A percentile compares a stretch with the other conserved stretches of the same genome.
These are phyloP conservation scores for Penicillium sp. DNA, from an alignment of 2,329 filamentous ascomycete species.

Conservation along the genomic window DNA sequence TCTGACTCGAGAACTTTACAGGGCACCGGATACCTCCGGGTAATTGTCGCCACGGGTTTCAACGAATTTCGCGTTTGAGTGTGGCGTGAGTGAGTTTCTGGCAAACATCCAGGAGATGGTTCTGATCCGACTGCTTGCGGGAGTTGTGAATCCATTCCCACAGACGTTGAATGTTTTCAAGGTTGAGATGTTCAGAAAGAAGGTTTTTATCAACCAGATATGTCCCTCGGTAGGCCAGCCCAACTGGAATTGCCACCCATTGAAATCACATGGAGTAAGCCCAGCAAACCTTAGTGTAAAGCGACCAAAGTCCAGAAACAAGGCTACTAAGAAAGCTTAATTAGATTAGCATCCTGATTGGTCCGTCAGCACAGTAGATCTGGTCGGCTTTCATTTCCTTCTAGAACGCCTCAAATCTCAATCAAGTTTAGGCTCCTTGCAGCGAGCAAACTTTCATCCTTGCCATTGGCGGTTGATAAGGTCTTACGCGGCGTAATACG, in stretches of 20 bases:
- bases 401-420: background rate
- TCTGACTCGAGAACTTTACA: background rate
- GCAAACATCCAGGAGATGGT: background rate
- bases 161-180: background rate
- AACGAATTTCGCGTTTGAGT: background rate
- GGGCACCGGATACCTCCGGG: background rate
- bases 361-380: background rate
- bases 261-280: background rate
- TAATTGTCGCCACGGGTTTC: background rate
- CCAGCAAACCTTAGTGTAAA: too few relatives aligned
- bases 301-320: background rate
- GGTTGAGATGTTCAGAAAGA: background rate
- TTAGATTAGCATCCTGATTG: background rate
- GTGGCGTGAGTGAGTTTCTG: background rate
- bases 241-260: background rate
- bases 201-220: background rate
- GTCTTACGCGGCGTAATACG: background rate
- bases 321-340: slow-evolving; percentile 7
- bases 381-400: slow-evolving; percentile 5
- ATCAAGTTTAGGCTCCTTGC: background rate
- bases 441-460: background rate
- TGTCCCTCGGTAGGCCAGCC: background rate
- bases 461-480: slow-evolving; percentile 8
- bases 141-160: background rate
- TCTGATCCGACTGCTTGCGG: background rate